phyloP scores from a whole-genome alignment of 2,329 filamentous ascomycete genomes.

The Neofusicoccum sp. region DNA sequence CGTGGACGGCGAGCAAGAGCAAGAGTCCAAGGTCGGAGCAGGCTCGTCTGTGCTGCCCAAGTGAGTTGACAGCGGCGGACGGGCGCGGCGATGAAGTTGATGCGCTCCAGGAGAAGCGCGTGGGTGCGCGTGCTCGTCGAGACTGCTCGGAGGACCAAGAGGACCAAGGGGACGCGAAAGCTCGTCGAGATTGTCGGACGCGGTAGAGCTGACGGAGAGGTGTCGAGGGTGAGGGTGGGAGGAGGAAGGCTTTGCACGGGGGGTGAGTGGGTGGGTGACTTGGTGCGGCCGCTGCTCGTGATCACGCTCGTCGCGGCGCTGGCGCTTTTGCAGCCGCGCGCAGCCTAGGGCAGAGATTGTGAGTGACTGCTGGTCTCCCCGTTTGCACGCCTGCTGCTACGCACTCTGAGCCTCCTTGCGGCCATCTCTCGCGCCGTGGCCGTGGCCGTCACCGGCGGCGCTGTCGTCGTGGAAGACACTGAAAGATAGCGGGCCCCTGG shows the following conservation, averaged over 20 bases:
- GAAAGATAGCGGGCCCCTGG: constrained; percentile 8
- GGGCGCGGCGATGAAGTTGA: not conserved
- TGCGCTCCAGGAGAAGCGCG: not conserved
- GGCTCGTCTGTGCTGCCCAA: not conserved
- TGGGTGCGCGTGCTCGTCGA: not conserved
- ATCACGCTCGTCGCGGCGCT: not conserved
- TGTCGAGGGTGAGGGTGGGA: not conserved
- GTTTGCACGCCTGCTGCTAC: not conserved
- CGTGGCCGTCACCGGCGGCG: not conserved
- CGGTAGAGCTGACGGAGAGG: not conserved
- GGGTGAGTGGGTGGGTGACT: not conserved
- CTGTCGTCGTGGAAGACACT: constrained; percentile 3
- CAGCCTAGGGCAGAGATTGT: not conserved
- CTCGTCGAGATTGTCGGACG: constrained; percentile 7
- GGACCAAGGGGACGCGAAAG: not conserved
- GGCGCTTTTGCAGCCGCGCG: constrained; percentile 4
- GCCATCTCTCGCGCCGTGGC: not conserved
- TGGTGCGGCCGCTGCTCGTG: not conserved
- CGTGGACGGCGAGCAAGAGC: not conserved
- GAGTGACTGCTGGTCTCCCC: not conserved
- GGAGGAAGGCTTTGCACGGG: not conserved
- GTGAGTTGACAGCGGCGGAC: not conserved
- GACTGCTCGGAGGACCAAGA: not conserved
- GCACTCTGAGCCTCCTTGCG: not conserved
- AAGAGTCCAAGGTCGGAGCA: not conserved